Evolutionary conservation across 2,329 filamentous ascomycete species (phyloP).

Genomic region (Colletotrichum siamense): DNA sequence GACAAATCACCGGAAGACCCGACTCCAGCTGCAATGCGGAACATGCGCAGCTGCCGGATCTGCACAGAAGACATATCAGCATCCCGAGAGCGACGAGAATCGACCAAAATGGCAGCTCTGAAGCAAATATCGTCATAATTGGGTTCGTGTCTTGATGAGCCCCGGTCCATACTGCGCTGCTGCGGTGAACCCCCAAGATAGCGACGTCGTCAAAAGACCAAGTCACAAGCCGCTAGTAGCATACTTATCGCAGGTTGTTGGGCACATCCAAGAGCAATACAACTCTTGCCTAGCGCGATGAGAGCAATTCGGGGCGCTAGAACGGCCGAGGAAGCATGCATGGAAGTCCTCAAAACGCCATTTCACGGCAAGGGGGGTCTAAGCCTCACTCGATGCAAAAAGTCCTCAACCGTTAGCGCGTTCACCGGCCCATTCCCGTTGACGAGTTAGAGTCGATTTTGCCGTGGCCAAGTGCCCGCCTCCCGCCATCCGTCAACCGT

Average conservation of each 20-base stretch:
- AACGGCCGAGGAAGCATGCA: conserved; percentile 22
- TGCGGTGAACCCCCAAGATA: neutral
- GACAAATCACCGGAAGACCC: neutral
- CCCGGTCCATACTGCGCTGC: neutral
- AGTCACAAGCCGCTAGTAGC: neutral
- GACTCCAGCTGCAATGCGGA: neutral
- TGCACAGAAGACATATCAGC: neutral
- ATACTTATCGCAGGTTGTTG: neutral
- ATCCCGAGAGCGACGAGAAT: neutral
- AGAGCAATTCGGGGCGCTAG: conserved; percentile 20
- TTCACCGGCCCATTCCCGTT: neutral
- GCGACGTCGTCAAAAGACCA: neutral
- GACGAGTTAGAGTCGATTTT: conserved; percentile 11
- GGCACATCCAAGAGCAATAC: neutral
- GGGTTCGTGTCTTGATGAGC: neutral
- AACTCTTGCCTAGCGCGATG: conserved; percentile 5
- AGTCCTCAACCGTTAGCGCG: conserved; percentile 13
- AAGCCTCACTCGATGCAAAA: conserved; percentile 23
- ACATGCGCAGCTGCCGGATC: neutral
- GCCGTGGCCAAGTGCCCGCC: neutral
- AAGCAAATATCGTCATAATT: neutral
- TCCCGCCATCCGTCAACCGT: conserved; percentile 1
- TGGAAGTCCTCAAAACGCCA: conserved; percentile 14
- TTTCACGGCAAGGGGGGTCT: conserved; percentile 6
- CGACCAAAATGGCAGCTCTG: neutral